Evolutionary conservation across 164 flowering plant genomes (phyloP), one percentile per base, ranked within the genome.

Genomic region (Warburgia ugandensis): DNA sequence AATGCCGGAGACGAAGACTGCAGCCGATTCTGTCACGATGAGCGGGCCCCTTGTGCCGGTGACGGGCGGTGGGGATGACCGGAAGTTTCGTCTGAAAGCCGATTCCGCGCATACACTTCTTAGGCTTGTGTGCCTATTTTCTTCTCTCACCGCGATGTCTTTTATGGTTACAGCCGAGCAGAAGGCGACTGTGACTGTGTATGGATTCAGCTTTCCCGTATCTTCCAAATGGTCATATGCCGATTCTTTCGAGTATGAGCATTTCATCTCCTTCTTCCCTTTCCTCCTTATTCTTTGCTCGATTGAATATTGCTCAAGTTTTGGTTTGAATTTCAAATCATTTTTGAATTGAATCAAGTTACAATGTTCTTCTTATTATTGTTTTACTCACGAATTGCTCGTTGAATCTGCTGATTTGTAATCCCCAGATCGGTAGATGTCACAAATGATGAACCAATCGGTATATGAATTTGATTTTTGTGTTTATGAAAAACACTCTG

Each of bases 171-270:
- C 80, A 0, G 88, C 97, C 16, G 70, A 70, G 54, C 65, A 86
- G 48, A 50, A 62, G 7, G 64, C 73, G 3, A 61, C 61, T 29
- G 31, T 79, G 14, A 47, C 75, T 35, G 35, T 90, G 46, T 90
- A 71, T 36, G 97, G 97, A 19, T 78, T 86, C 56, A 50, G 55
- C 42, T 54, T 90, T 10, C 94, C 88, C 3, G 65, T 86, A 48
- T 63, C 41, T 61, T 72, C 95, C 68, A 80, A 79, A 52, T 90
- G 97, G 97, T 77, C 94, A 56, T 75, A 68, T 50, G 65, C 95
- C 22, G 65, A 79, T 52, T 77, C 95, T 20, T 82, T 82, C 57
- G 77, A 73, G 97, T 90, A 73, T 73, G 57, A 31, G 77, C 39
- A 26, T 20, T 19, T n/a, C 20, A 6, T 6, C 9, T 11, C 19